These are phyloP conservation scores for Pleurotus tuber-regium DNA, from an alignment of 768 basidiomycete genomes.

Conservation along the genomic window DNA sequence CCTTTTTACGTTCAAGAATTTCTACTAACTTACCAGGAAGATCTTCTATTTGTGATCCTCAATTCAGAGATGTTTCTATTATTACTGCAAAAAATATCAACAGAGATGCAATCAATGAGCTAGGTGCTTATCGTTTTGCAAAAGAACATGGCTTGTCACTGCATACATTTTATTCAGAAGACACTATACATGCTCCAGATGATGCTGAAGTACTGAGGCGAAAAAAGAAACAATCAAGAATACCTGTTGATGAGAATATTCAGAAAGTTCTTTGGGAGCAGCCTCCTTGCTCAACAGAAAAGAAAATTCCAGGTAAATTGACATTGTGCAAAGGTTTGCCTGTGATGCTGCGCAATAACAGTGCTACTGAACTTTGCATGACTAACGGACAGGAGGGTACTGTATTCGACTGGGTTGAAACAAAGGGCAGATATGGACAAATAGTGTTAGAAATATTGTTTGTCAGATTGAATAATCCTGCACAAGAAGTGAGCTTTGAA, in stretches of 20 bases:
- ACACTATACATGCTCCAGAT: constrained; percentile 11
- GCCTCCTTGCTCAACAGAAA: neutral
- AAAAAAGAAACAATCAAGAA: neutral
- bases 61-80: constrained; percentile 28
- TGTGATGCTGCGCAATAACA: constrained; percentile 28
- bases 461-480: constrained; percentile 12
- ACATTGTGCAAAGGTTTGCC: constrained; percentile 31
- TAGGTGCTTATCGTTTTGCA: constrained; percentile 28
- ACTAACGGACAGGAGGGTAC: constrained; percentile 13
- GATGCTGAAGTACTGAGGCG: neutral
- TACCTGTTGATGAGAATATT: neutral
- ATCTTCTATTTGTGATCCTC: constrained; percentile 4
- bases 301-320: constrained; percentile 26
- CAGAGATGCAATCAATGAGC: constrained; percentile 29
- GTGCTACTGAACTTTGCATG: constrained; percentile 28
- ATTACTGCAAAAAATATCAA: constrained; percentile 28
- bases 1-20: constrained; percentile 15
- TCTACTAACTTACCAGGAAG: constrained; percentile 7
- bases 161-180: constrained; percentile 26
- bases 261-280: neutral
- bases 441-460: constrained; percentile 16
- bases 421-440: constrained; percentile 1
- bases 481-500: constrained; percentile 10
- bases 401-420: constrained; percentile 9
- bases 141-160: constrained; percentile 22